These are phyloP conservation scores for Boletus vinaceobasis DNA, from an alignment of 768 basidiomycete species.

Conservation along the genomic window DNA sequence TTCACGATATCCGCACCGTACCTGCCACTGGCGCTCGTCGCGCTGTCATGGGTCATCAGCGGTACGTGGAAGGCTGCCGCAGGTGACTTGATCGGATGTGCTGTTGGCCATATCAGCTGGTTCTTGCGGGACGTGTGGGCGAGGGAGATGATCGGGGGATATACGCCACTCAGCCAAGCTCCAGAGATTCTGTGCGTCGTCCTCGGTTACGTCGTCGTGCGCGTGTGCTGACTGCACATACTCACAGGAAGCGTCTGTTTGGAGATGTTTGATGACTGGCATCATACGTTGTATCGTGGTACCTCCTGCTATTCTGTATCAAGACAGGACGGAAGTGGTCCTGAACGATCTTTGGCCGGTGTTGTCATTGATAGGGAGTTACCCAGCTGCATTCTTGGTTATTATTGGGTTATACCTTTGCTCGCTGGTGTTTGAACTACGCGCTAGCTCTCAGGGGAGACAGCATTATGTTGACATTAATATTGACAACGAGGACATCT, in stretches of 20 bases:
- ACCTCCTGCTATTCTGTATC: not conserved
- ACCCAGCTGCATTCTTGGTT: not conserved
- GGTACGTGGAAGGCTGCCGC: constrained; percentile 84
- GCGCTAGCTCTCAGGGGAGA: not conserved
- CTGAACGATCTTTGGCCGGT: not conserved
- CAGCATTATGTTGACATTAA: not conserved
- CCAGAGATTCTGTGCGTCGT: constrained; percentile 63
- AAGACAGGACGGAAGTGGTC: not conserved
- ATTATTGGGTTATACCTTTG: too few species aligned
- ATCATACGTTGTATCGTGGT: constrained; percentile 8
- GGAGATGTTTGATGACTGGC: constrained; percentile 43
- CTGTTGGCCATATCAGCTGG: constrained; percentile 84
- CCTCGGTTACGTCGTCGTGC: not conserved
- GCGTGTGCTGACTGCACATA: not conserved
- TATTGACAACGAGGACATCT: too few species aligned
- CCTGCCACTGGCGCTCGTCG: constrained; percentile 87
- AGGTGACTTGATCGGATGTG: constrained; percentile 79
- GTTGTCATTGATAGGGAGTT: not conserved
- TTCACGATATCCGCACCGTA: constrained; percentile 95
- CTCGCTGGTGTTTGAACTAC: not conserved
- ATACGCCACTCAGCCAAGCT: constrained; percentile 67
- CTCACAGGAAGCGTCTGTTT: constrained; percentile 67
- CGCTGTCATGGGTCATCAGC: constrained; percentile 77
- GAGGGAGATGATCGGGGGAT: constrained; percentile 80
- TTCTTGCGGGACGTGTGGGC: constrained; percentile 84